phyloP scores from a whole-genome alignment of 176 grass and related monocot genomes.

The Avena insularis region DNA sequence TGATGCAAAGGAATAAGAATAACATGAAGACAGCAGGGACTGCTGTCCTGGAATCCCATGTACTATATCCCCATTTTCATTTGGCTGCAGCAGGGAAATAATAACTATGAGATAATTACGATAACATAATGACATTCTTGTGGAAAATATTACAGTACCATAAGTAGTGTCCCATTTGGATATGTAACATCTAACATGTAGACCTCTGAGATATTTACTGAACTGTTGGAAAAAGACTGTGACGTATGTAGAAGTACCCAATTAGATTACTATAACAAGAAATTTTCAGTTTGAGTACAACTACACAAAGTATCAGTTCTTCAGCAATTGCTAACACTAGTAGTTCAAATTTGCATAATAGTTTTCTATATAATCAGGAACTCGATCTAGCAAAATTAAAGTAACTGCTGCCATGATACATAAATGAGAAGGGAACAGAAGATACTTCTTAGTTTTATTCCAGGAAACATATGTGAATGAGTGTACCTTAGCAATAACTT shows the following conservation, averaged over 20 bases:
- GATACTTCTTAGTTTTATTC: slow-evolving; percentile 4
- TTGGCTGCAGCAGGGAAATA: slow-evolving; percentile 38
- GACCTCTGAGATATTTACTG: background rate
- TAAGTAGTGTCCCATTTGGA: slow-evolving; percentile 6
- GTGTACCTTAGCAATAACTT: slow-evolving; percentile 38
- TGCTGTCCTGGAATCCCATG: slow-evolving; percentile 1
- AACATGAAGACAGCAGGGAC: background rate
- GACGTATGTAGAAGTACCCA: background rate
- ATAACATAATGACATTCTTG: background rate
- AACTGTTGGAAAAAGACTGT: slow-evolving; percentile 6
- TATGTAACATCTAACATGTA: background rate
- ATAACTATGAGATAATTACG: background rate
- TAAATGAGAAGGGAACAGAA: background rate
- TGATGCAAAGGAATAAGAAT: slow-evolving; percentile 27
- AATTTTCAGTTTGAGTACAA: slow-evolving; percentile 12
- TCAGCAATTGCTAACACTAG: background rate
- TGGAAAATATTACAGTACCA: background rate
- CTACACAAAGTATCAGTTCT: slow-evolving; percentile 9
- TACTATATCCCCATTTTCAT: slow-evolving; percentile 5
- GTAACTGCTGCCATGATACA: background rate
- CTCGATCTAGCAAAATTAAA: slow-evolving; percentile 16
- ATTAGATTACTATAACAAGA: slow-evolving; percentile 3
- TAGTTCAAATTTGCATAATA: slow-evolving; percentile 2
- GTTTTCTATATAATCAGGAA: background rate
- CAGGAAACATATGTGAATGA: slow-evolving; percentile 3